Evolutionary conservation across 139 green algal genomes (phyloP).

Genomic region (Microglena sp.): DNA sequence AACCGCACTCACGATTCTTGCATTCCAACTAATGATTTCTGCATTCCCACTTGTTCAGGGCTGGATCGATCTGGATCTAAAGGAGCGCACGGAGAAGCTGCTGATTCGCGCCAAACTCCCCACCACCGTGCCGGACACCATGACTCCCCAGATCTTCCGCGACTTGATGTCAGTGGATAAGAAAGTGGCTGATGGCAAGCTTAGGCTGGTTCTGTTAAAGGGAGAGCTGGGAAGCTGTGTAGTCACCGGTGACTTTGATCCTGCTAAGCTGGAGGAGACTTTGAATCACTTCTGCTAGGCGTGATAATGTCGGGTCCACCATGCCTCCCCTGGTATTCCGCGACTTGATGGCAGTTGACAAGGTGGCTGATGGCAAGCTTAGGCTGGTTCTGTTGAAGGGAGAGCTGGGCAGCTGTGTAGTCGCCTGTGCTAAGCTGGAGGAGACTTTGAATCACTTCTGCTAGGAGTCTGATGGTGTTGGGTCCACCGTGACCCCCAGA

Average conservation of each 20-base stretch:
- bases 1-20: no score
- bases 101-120: conserved; percentile 65
- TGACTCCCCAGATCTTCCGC: conserved; percentile 75
- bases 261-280: conserved; percentile 70
- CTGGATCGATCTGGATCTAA: conserved; percentile 81
- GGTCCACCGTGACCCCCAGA: no score
- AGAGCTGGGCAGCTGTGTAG: conserved; percentile 79
- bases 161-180: conserved; percentile 95
- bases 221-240: conserved; percentile 85
- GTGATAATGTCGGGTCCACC: no score
- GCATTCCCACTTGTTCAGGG: conserved; percentile 31
- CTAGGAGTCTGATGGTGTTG: no score
- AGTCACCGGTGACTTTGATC: conserved; percentile 90
- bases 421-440: conserved; percentile 72
- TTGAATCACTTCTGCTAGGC: conserved; percentile 74
- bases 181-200: conserved; percentile 82
- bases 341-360: conserved; percentile 91
- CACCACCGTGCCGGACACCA: conserved; percentile 41
- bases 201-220: conserved; percentile 90
- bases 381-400: conserved; percentile 91
- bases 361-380: conserved; percentile 82
- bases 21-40: no score
- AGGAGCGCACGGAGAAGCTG: conserved; percentile 54
- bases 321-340: conserved; percentile 79
- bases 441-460: conserved; percentile 80